A percentile compares a stretch with the other conserved stretches of the same genome.
Conservation (phyloP, 2,329 filamentous ascomycete species). For the Fusarium nematophilum region DNA sequence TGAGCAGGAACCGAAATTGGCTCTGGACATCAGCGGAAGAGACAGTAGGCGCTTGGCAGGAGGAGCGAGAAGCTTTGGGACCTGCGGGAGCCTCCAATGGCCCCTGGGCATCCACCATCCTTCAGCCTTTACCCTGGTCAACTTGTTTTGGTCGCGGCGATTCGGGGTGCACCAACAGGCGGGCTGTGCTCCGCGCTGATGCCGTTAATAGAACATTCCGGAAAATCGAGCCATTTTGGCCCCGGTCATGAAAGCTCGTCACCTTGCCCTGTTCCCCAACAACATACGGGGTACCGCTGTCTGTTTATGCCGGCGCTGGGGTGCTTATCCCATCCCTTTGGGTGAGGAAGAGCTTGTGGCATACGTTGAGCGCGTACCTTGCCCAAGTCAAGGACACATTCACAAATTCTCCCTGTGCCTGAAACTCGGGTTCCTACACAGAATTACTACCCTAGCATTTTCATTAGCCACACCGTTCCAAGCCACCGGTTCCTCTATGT, state of each 20-base stretch:
- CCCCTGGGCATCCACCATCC: neutral
- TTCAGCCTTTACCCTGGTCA: constrained; percentile 5
- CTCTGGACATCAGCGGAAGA: constrained; percentile 21
- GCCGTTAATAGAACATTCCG: constrained; percentile 40
- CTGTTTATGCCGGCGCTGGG: no score
- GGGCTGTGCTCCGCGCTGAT: constrained; percentile 21
- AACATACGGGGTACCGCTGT: no score
- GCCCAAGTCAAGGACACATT: no score
- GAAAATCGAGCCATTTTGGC: constrained; percentile 31
- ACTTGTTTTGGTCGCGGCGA: constrained; percentile 5
- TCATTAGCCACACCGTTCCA: no score
- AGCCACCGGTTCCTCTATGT: no score
- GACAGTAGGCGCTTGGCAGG: neutral
- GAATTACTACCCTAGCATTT: no score
- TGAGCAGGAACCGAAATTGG: constrained; percentile 36
- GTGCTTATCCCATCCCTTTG: no score
- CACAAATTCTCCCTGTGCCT: no score
- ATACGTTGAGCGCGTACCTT: no score
- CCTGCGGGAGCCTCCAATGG: constrained; percentile 13
- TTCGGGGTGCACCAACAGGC: constrained; percentile 9
- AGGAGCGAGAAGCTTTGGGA: constrained; percentile 6
- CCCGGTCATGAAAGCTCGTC: constrained; percentile 4
- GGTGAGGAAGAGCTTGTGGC: no score
- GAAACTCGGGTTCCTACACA: no score
- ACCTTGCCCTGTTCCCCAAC: constrained; percentile 3